phyloP scores from a whole-genome alignment of 257 asterid species.

The Solanum dulcamara region DNA sequence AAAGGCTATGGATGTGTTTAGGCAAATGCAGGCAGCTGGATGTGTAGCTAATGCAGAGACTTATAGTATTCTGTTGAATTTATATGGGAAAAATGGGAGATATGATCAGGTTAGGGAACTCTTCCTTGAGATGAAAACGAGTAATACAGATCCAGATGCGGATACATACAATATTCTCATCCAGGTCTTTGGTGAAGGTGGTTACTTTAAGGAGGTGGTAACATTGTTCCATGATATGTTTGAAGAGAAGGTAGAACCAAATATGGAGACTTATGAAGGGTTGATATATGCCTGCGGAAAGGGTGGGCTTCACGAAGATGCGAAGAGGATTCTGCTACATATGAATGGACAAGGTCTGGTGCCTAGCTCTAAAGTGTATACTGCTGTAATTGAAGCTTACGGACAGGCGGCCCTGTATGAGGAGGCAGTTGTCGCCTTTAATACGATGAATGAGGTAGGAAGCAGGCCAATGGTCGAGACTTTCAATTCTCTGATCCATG shows the following conservation, averaged over 20 bases:
- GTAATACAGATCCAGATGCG: constrained; percentile 82
- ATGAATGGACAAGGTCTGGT: constrained; percentile 68
- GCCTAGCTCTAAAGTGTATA: constrained; percentile 74
- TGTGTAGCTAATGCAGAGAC: constrained; percentile 81
- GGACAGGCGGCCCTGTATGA: constrained; percentile 92
- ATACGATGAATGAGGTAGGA: constrained; percentile 89
- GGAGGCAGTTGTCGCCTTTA: constrained; percentile 89
- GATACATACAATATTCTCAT: constrained; percentile 83
- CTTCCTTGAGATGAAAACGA: constrained; percentile 92
- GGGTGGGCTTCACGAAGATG: constrained; percentile 86
- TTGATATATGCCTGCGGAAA: constrained; percentile 83
- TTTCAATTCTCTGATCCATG: constrained; percentile 66
- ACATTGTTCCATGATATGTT: constrained; percentile 93
- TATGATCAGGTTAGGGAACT: constrained; percentile 87
- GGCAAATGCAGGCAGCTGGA: constrained; percentile 89
- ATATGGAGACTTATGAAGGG: constrained; percentile 95
- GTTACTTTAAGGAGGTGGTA: constrained; percentile 96
- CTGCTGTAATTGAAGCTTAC: constrained; percentile 73
- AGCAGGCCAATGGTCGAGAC: constrained; percentile 69
- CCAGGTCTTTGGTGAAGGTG: constrained; percentile 90
- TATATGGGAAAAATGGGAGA: constrained; percentile 80
- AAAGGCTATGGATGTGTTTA: constrained; percentile 84
- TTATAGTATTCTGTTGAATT: constrained; percentile 66
- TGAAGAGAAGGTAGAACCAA: constrained; percentile 88
- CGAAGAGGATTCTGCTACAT: constrained; percentile 58